Conservation (phyloP, 192 early-diverging fungal genomes). For the Geranomyces variabilis region DNA sequence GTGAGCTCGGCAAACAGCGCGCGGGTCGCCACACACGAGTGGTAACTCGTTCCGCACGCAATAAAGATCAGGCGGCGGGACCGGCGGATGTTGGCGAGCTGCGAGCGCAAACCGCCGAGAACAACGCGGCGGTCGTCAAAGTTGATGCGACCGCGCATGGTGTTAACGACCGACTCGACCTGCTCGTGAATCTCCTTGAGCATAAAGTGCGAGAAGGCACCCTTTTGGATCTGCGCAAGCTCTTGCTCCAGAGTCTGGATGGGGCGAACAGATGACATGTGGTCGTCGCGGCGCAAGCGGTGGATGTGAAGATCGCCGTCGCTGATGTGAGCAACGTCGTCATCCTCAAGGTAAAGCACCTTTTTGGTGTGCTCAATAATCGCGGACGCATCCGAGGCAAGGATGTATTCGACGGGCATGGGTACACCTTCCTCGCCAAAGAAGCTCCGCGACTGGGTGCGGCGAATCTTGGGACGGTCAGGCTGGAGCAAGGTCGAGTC, state of each 20-base stretch:
- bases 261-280: constrained; percentile 57
- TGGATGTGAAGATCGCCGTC: constrained; percentile 70
- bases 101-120: constrained; percentile 57
- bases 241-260: constrained; percentile 65
- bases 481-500: constrained; percentile 23
- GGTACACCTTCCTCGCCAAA: constrained; percentile 59
- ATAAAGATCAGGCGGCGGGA: constrained; percentile 64
- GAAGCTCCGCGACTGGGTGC: constrained; percentile 62
- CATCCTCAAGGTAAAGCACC: constrained; percentile 68
- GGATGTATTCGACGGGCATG: constrained; percentile 63
- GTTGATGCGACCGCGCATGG: constrained; percentile 68
- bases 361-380: constrained; percentile 73
- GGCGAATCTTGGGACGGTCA: constrained; percentile 47
- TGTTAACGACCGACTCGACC: constrained; percentile 67
- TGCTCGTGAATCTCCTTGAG: constrained; percentile 70
- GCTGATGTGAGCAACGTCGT: constrained; percentile 68
- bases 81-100: constrained; percentile 63
- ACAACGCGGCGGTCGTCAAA: constrained; percentile 57
- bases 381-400: constrained; percentile 68
- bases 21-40: constrained; percentile 59
- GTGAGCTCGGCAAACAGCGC: constrained; percentile 64
- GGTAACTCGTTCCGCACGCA: constrained; percentile 65
- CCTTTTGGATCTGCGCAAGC: constrained; percentile 64
- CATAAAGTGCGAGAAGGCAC: constrained; percentile 66
- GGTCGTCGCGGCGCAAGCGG: constrained; percentile 60